Conservation (phyloP, 2,329 filamentous ascomycete species). For the Fusarium torreyae region DNA sequence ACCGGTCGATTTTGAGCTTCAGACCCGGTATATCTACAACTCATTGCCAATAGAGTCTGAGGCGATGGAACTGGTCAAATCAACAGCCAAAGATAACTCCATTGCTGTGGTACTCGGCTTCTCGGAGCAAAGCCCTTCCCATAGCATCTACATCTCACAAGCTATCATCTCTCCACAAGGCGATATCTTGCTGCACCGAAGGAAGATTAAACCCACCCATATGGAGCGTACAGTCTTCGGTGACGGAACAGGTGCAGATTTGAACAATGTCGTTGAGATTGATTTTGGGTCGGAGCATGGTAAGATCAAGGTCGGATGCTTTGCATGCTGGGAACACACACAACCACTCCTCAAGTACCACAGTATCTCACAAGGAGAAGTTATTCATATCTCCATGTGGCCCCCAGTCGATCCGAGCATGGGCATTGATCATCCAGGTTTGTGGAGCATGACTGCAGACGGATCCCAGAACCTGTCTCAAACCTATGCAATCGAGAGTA, state of each 20-base stretch:
- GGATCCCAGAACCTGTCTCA: constrained; percentile 63
- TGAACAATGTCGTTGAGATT: constrained; percentile 59
- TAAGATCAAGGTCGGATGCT: constrained; percentile 57
- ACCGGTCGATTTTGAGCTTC: constrained; percentile 44
- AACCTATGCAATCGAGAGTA: constrained; percentile 70
- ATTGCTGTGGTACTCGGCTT: constrained; percentile 64
- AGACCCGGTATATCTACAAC: constrained; percentile 58
- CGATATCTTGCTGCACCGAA: constrained; percentile 57
- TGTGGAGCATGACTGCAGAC: constrained; percentile 53
- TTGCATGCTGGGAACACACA: constrained; percentile 67
- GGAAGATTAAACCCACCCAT: constrained; percentile 69
- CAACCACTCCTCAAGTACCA: constrained; percentile 66
- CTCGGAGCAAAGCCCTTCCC: constrained; percentile 56
- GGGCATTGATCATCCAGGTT: constrained; percentile 41
- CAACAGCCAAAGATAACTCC: constrained; percentile 52
- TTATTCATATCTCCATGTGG: constrained; percentile 66
- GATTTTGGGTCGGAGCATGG: constrained; percentile 53
- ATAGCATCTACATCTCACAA: constrained; percentile 62
- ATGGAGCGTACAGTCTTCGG: constrained; percentile 67
- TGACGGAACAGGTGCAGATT: constrained; percentile 58
- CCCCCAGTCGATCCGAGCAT: constrained; percentile 52
- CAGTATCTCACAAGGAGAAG: constrained; percentile 59
- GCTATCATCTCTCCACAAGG: constrained; percentile 60
- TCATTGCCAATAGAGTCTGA: constrained; percentile 58
- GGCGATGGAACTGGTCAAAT: constrained; percentile 57